These are phyloP conservation scores for Amauroascus niger DNA, from an alignment of 2,329 filamentous ascomycete species.

Conservation along the genomic window DNA sequence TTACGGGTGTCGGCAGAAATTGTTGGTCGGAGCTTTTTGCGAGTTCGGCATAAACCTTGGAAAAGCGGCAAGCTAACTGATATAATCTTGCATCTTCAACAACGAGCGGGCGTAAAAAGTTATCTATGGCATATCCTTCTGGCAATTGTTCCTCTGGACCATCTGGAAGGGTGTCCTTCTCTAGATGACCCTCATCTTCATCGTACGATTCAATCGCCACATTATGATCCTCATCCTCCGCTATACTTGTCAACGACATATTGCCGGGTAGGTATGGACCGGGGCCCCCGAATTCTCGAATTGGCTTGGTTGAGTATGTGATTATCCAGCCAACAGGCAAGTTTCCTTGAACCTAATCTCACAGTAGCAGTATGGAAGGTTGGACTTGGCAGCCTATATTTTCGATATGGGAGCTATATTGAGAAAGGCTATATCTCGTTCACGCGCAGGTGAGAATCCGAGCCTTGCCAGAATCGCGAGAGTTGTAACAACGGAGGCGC, in stretches of 20 bases:
- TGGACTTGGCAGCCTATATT: neutral
- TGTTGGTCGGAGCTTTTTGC: constrained; percentile 39
- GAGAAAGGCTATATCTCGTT: neutral
- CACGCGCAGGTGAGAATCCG: neutral
- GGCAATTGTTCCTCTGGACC: constrained; percentile 23
- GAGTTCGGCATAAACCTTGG: constrained; percentile 36
- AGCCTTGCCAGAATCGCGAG: neutral
- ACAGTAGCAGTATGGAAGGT: neutral
- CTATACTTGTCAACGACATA: constrained; percentile 12
- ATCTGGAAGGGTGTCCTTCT: neutral
- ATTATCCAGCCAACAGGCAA: neutral
- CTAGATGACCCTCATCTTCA: constrained; percentile 24
- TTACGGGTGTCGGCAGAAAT: constrained; percentile 41
- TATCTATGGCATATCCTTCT: constrained; percentile 30
- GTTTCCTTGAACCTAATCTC: neutral
- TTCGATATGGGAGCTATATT: neutral
- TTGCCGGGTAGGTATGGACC: neutral
- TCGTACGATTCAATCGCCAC: constrained; percentile 19
- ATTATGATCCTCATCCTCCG: constrained; percentile 8
- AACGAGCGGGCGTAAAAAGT: constrained; percentile 34
- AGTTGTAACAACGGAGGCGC: neutral
- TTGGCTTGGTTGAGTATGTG: neutral
- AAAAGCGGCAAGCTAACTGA: constrained; percentile 39
- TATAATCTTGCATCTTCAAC: constrained; percentile 38
- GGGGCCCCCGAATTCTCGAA: neutral